Evolutionary conservation across 306 rosid genomes (phyloP).

Genomic region (Prunus davidiana): DNA sequence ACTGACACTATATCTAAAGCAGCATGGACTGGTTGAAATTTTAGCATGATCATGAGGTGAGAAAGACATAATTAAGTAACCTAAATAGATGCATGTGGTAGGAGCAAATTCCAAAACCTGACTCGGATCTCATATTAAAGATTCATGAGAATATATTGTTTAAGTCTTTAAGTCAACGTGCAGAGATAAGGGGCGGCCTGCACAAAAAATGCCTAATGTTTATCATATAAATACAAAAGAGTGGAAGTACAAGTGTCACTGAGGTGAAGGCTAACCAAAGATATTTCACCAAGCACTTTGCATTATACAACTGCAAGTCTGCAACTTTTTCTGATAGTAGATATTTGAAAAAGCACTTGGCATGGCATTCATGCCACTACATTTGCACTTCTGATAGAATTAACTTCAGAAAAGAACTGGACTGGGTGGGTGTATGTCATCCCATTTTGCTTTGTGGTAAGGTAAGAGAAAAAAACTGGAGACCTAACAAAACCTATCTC

Average conservation of each 20-base stretch:
- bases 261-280: not conserved
- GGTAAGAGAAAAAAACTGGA: not conserved
- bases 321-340: not conserved
- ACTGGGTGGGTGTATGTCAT: not conserved
- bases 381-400: not conserved
- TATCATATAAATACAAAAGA: slow-evolving; percentile 4
- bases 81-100: not conserved
- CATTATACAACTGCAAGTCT: not conserved
- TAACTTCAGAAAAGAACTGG: not conserved
- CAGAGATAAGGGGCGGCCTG: not conserved
- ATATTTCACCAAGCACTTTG: slow-evolving; percentile 12
- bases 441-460: not conserved
- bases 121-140: slow-evolving; percentile 4
- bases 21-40: slow-evolving; percentile 6
- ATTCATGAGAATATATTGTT: not conserved
- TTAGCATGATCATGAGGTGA: not conserved
- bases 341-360: not conserved
- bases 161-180: not conserved
- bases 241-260: slow-evolving; percentile 31
- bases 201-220: not conserved
- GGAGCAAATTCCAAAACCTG: not conserved
- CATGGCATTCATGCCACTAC: not conserved
- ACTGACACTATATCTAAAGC: too few relatives aligned
- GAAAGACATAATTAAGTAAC: not conserved
- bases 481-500: not conserved